Evolutionary conservation across 2,329 filamentous ascomycete species (phyloP), one percentile per base, ranked within the genome.

Genomic region (Dothideomycetes sp.): DNA sequence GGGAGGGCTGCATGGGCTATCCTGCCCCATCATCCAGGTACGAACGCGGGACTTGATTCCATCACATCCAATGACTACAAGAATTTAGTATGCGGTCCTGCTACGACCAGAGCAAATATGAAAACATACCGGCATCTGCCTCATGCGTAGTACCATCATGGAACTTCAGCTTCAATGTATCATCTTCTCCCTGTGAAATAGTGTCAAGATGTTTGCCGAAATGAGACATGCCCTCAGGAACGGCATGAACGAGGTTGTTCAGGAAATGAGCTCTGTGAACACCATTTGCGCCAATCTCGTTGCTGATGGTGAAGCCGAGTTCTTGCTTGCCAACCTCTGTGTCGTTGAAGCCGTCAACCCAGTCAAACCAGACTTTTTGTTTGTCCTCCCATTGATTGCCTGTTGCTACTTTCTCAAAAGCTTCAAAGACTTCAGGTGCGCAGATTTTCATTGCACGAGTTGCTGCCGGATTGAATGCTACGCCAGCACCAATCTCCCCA

Each of bases 1-100:
- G 0, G 75, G 62, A 18, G 64, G 52, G 0, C 65, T 57, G 3
- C 64, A 60, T 0, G 68, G 64, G 42, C 66, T 55, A 16, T 61
- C 55, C 2, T 62, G 52, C 3, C 79, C 58, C 4, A 81, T 54
- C 12, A 72, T 53, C 40, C 40, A 45, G 19, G 68, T 52, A 5
- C 78, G 63, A 3, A 72, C 63, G 3, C 63, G 60, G 1, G 72
- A 76, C 51, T 75, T 75, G 50, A 82, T 77, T 0, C 78, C 78
- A 54, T 82, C 78, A 51, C 74, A 78, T 4, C 73, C 77, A 41
- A 81, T 62, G 0, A 77, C 69, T 2, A 64, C 61, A 43, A 30
- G 31, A 37, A 41, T 11, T 41, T 41, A 19, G 38, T 33, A 19
- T 34, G n/a, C 29, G 19, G 19, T 39, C 31, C 40, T 10, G 17